These are phyloP conservation scores for Piper longum DNA, from an alignment of 164 flowering plant species.

Conservation along the genomic window DNA sequence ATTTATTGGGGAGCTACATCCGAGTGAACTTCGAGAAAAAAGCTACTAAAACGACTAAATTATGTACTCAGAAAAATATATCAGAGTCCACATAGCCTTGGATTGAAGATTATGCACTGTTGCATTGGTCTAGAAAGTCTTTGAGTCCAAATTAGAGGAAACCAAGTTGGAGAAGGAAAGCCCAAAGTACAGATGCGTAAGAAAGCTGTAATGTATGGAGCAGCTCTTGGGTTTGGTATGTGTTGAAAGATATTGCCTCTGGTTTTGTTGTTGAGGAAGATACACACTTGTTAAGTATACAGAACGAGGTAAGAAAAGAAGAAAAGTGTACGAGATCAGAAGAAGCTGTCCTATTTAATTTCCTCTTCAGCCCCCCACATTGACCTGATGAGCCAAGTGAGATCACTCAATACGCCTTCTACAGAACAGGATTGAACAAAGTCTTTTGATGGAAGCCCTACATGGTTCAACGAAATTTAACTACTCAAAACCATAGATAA, in stretches of 20 bases:
- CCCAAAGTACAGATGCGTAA: neutral
- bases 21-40: too few relatives aligned
- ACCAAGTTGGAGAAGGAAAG: neutral
- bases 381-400: neutral
- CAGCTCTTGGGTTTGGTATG: constrained; percentile 1
- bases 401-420: neutral
- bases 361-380: neutral
- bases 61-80: too few relatives aligned
- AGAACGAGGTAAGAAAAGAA: neutral
- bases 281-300: neutral
- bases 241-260: neutral
- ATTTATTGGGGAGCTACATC: too few relatives aligned
- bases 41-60: too few relatives aligned
- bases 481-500: too few relatives aligned
- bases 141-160: neutral
- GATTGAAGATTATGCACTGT: neutral
- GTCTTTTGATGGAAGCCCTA: neutral
- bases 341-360: neutral
- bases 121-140: neutral
- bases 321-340: neutral
- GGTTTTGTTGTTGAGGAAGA: neutral
- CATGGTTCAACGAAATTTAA: neutral
- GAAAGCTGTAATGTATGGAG: neutral
- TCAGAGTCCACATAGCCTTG: neutral
- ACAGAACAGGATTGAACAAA: neutral